phyloP scores from a whole-genome alignment of 768 basidiomycete species.

The Kwoniella sp. region DNA sequence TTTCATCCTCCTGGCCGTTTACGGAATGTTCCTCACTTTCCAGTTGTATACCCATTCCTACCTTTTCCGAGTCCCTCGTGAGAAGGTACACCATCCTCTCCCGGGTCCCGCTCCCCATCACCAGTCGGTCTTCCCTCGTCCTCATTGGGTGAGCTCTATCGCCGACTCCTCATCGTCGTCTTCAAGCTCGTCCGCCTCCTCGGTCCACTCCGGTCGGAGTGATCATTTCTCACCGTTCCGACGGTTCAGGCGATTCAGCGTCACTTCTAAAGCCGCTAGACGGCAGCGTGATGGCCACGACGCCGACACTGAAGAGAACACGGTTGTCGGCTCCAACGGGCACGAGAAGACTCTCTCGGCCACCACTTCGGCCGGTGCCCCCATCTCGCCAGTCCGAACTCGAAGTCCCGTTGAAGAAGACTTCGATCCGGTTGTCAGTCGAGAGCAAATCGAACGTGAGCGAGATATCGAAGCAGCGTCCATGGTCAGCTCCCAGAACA shows the following conservation, averaged over 20 bases:
- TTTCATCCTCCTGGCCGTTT: constrained; percentile 61
- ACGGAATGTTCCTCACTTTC: constrained; percentile 49
- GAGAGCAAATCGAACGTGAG: neutral
- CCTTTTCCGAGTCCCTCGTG: constrained; percentile 39
- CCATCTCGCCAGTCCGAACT: constrained; percentile 1
- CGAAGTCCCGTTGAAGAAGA: neutral
- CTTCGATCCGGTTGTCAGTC: neutral
- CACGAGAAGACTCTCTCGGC: constrained; percentile 15
- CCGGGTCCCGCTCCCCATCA: constrained; percentile 43
- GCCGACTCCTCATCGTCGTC: constrained; percentile 34
- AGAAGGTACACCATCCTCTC: constrained; percentile 32
- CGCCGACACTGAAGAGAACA: constrained; percentile 16
- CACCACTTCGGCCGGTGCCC: neutral
- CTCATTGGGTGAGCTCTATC: constrained; percentile 47
- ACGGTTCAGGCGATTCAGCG: constrained; percentile 31
- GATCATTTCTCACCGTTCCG: constrained; percentile 29
- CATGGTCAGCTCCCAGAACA: neutral
- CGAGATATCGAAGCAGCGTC: constrained; percentile 14
- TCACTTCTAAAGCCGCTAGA: neutral
- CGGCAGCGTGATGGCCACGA: constrained; percentile 16
- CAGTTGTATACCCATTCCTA: constrained; percentile 44
- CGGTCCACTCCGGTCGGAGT: constrained; percentile 16
- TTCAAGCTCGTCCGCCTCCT: constrained; percentile 21
- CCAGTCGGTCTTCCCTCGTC: constrained; percentile 46
- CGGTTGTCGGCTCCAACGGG: neutral